Evolutionary conservation across 192 early-diverging fungal species (phyloP).

Genomic region (Podila clonocystis): DNA sequence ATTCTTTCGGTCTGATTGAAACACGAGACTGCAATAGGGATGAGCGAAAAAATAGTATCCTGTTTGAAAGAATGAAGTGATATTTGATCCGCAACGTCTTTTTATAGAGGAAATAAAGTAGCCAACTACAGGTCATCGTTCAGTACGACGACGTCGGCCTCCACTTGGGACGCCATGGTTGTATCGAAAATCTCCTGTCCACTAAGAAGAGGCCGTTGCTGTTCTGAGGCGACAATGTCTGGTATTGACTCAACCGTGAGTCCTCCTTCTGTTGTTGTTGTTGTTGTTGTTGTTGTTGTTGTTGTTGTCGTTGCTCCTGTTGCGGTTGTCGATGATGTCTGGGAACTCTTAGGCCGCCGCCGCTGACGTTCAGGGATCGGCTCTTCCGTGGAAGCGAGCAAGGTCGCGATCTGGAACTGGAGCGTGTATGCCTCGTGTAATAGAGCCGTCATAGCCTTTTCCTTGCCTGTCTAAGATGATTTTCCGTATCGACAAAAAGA

Average conservation of each 20-base stretch:
- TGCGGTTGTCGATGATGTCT: neutral
- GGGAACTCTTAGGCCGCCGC: neutral
- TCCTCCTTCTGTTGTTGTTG: neutral
- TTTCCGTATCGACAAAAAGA: no score
- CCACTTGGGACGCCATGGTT: no score
- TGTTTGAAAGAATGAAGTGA: no score
- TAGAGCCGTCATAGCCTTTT: conserved; percentile 10
- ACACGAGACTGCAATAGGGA: no score
- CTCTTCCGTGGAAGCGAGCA: conserved; percentile 39
- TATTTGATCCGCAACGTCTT: no score
- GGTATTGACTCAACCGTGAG: neutral
- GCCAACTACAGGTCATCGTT: no score
- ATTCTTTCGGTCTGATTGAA: no score
- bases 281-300: neutral
- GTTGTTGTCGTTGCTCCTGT: neutral
- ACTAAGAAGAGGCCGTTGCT: neutral
- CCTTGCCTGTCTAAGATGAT: conserved; percentile 8
- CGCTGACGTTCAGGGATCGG: conserved; percentile 36
- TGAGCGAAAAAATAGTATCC: no score
- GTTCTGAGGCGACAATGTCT: neutral
- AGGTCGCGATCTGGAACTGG: conserved; percentile 42
- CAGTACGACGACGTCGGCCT: no score
- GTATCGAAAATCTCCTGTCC: neutral
- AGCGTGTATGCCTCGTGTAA: conserved; percentile 38
- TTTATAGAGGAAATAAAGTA: no score